These are phyloP conservation scores for Diatrype stigma DNA, from an alignment of 2,329 filamentous ascomycete species.

Conservation along the genomic window DNA sequence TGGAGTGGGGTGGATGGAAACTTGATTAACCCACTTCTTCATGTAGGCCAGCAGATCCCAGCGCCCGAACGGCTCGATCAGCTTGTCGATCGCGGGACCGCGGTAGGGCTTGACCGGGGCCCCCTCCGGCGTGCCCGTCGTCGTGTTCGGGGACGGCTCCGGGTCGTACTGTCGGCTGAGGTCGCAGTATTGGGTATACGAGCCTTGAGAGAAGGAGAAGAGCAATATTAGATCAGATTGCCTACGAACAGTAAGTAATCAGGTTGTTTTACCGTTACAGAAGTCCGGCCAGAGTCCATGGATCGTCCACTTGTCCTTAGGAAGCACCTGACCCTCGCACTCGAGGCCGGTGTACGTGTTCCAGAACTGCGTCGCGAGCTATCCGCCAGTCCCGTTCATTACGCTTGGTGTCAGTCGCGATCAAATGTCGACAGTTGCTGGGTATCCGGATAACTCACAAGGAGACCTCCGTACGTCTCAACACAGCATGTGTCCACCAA, in stretches of 20 bases:
- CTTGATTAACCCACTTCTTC: slow-evolving; percentile 42
- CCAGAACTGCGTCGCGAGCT: slow-evolving; percentile 62
- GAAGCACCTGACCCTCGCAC: slow-evolving; percentile 52
- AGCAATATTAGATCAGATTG: not conserved
- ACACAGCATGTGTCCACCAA: slow-evolving; percentile 59
- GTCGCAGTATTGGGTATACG: slow-evolving; percentile 66
- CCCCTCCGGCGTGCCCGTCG: slow-evolving; percentile 49
- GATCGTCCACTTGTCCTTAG: slow-evolving; percentile 53
- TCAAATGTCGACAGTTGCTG: too few relatives aligned
- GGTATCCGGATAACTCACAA: slow-evolving; percentile 31
- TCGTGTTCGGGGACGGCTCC: slow-evolving; percentile 57
- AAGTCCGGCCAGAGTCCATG: slow-evolving; percentile 58
- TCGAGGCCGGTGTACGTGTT: slow-evolving; percentile 59
- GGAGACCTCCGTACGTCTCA: slow-evolving; percentile 60
- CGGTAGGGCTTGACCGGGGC: slow-evolving; percentile 53
- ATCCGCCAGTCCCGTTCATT: too few relatives aligned
- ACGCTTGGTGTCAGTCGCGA: too few relatives aligned
- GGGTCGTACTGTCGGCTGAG: slow-evolving; percentile 61
- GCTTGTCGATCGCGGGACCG: slow-evolving; percentile 54
- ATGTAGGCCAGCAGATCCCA: slow-evolving; percentile 60
- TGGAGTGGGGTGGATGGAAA: not conserved
- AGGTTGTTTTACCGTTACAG: slow-evolving; percentile 33
- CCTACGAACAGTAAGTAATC: not conserved
- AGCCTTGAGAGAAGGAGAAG: slow-evolving; percentile 44
- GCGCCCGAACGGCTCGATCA: slow-evolving; percentile 54